Evolutionary conservation across 345 rosid species (phyloP), one percentile per base, ranked within the genome.

Genomic region (Moricandia moricandioides): DNA sequence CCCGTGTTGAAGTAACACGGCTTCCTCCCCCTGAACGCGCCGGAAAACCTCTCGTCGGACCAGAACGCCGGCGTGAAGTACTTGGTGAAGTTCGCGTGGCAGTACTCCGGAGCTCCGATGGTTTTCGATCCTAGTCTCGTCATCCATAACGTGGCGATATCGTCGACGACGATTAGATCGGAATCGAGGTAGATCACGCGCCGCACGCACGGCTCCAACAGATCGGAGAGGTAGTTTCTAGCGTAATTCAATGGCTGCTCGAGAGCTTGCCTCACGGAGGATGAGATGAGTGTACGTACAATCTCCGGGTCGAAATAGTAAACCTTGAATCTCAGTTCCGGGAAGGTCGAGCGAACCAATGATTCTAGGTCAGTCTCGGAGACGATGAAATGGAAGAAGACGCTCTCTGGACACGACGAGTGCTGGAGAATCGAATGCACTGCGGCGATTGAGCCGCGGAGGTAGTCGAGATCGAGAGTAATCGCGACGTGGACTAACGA

Each of bases 381-480:
- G 65, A 94, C 93, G 30, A 94, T 67, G 80, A 94, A 90, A 62
- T 94, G 98, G 74, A 94, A 91, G 93, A 94, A 94, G 39, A 94
- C 78, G 51, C 78, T 84, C 86, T 87, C 97, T 0, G 98, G 96
- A 70, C 98, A 91, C 43, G 79, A 27, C 0, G 98, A 82, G 65
- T 91, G 89, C 71, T 79, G 96, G 40, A 94, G 77, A 67, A 94
- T 85, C 26, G 98, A 94, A 63, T 94, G 91, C 0, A 94, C 95
- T 51, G 97, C 98, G 12, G 98, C 98, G 78, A 94, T 78, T n/a
- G 97, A 94, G 72, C 98, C 98, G 2, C 98, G 94, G 10, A 94
- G 88, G 65, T 91, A 94, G 67, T 94, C 93, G 29, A 85, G 84
- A 43, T 94, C 98, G 5, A 94, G 98, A 27, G 98, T 94, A 49